These are phyloP conservation scores for Emmonsiellopsis sp. DNA, from an alignment of 2,329 filamentous ascomycete genomes.

Conservation along the genomic window DNA sequence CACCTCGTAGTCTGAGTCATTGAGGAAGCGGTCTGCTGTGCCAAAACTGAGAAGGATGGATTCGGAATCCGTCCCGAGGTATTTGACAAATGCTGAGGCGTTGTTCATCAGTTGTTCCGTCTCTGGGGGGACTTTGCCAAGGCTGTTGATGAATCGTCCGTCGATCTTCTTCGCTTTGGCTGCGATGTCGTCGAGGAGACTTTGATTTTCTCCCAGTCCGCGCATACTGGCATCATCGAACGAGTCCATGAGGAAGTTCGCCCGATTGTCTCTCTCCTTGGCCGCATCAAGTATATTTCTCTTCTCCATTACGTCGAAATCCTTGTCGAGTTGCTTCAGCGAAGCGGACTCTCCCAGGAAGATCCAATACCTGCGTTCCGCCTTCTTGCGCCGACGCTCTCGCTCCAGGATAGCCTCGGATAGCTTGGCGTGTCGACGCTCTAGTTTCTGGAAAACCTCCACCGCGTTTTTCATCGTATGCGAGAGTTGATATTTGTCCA, in stretches of 20 bases:
- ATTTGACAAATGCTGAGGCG: constrained; percentile 28
- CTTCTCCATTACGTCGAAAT: constrained; percentile 44
- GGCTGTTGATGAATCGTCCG: constrained; percentile 22
- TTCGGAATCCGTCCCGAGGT: constrained; percentile 36
- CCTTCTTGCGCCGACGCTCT: constrained; percentile 46
- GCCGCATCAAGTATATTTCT: constrained; percentile 42
- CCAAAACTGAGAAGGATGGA: constrained; percentile 40
- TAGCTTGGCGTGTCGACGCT: constrained; percentile 41
- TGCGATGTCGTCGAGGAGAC: constrained; percentile 40
- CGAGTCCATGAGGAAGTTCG: constrained; percentile 41
- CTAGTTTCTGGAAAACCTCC: constrained; percentile 39
- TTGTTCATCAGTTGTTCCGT: constrained; percentile 30
- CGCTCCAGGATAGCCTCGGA: constrained; percentile 44
- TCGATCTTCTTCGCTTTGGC: constrained; percentile 33
- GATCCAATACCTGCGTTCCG: constrained; percentile 44
- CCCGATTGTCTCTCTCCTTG: constrained; percentile 40
- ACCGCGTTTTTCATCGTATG: constrained; percentile 39
- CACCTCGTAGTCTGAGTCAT: constrained; percentile 44
- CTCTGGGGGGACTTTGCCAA: constrained; percentile 26
- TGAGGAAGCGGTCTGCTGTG: constrained; percentile 41
- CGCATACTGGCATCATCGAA: constrained; percentile 44
- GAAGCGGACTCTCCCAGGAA: constrained; percentile 43
- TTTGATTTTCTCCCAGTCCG: constrained; percentile 44
- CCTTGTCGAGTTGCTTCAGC: constrained; percentile 41
- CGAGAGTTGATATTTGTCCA: constrained; percentile 28